Evolutionary conservation across 83 land plant species (phyloP), one percentile per base, ranked within the genome.

Genomic region (Picea abies): DNA sequence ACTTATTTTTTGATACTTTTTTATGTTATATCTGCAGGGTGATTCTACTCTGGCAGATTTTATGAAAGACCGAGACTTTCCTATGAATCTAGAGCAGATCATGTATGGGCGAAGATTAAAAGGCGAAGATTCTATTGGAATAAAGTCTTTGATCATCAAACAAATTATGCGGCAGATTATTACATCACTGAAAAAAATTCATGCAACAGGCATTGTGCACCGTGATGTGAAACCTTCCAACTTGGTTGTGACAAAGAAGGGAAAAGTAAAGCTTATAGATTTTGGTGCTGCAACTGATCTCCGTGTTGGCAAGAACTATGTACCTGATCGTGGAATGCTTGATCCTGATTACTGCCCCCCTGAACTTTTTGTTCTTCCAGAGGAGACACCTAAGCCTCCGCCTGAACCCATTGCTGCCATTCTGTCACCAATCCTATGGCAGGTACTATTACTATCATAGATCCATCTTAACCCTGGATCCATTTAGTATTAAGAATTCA

Each of bases 301-400:
- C 32, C 93, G 99, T 17, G 94, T 98, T 63, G 99, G 99, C 44
- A 98, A 98, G 79, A 96, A 98, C 70, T 98, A 88, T 86, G 88
- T 92, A 26, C 99, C 99, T 1, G 89, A 96, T 77, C 91, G 92
- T 23, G 92, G 91, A 11, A 85, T 98, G 89, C 96, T 98, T 29
- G 99, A 98, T 84, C 99, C 99, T n/a, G 99, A 97, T 67, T 97
- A 94, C 81, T 97, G 99, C 70, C 99, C 99, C 23, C 99, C 99
- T 26, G 99, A 98, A 82, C 87, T 93, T 23, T 98, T 88, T 89
- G 99, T 98, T 6, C 85, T 98, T 61, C 99, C 99, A 23, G 95
- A 98, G 79, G 94, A 96, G 89, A 98, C 99, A 72, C 99, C 99
- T 15, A 81, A 63, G 15, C 99, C 99, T 83, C 99, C 99, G 9